Base-by-base conservation (phyloP, 768 basidiomycete species). In the Boletus coccyginus region DNA sequence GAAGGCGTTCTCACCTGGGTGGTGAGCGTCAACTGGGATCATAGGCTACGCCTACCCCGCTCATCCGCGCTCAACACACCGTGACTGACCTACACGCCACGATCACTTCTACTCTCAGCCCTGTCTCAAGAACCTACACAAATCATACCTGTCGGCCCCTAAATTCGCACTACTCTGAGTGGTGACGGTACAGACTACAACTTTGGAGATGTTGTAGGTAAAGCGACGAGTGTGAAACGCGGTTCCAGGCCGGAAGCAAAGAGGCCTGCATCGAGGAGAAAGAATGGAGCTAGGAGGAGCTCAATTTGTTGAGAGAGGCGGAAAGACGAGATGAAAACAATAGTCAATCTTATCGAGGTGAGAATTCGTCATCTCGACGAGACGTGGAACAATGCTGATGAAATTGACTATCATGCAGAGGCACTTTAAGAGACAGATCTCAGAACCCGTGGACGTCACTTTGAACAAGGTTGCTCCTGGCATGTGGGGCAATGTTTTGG, bases 291-390 rank as follows among this genome's bases (percentile, higher is more conserved):
- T 95, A 92, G 55, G 94, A 98, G 36, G 94, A 95, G 62, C 66
- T 90, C 27, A 76, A 71, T 31, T 70, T 87, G 55, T 73, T 99
- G 65, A 80, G 78, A 68, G 93, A 94, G 62, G 97, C 98, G 96
- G 71, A 92, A 88, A 70, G 97, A 99, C 66, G 97, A 99, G 75
- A 98, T 95, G 46, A 96, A 96, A 81, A 99, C 98, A 81, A 97
- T 95, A 92, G 80, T 98, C 68, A 97, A 95, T 66, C 69, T 83
- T 21, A 94, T 97, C 57, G 97, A 99, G 86, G 95, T 94, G 51
- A 58, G 82, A 68, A 44, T 52, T 54, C 36, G 29, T 41, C 17
- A 14, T 44, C 43, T 41, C 12, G 19, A 35, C 44, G n/a, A 27
- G 50, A 24, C 21, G 10, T 36, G 39, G 24, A 10, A 36, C 0